Conservation (phyloP, 257 asterid species). For the Solanum pennellii region DNA sequence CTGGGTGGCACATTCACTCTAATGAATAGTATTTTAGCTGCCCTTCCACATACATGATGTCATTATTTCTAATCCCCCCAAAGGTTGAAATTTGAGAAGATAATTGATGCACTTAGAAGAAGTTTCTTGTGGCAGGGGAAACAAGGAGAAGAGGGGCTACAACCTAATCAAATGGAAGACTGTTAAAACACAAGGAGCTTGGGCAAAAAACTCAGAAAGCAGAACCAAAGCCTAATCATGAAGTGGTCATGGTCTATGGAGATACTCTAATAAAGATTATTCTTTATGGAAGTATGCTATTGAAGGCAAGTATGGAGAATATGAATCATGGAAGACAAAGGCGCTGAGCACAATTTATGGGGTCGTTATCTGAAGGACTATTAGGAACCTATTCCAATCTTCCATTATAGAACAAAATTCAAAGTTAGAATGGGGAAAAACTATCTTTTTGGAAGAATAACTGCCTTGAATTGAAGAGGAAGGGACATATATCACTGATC, state of each 20-base stretch:
- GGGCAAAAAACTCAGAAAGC: neutral
- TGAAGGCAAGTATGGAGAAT: neutral
- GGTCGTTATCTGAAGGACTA: neutral
- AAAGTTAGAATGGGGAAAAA: neutral
- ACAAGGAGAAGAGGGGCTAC: neutral
- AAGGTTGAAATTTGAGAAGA: neutral
- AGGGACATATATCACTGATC: no score
- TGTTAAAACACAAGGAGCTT: neutral
- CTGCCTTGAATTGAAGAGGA: neutral
- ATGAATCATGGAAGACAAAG: neutral
- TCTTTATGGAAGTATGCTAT: neutral
- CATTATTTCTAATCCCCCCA: neutral
- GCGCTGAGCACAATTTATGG: neutral
- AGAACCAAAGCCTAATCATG: neutral
- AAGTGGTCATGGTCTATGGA: neutral
- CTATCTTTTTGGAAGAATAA: neutral
- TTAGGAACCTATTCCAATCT: neutral
- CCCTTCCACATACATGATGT: neutral
- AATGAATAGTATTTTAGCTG: neutral
- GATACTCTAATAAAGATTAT: neutral
- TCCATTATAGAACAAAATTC: neutral
- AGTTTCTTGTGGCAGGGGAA: neutral
- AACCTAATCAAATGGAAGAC: neutral
- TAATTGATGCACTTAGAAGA: neutral
- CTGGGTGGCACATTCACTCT: neutral